A percentile compares a stretch with the other conserved stretches of the same genome.
Conservation (phyloP, 108 stramenopile genomes). For the Discostella pseudostelligera region DNA sequence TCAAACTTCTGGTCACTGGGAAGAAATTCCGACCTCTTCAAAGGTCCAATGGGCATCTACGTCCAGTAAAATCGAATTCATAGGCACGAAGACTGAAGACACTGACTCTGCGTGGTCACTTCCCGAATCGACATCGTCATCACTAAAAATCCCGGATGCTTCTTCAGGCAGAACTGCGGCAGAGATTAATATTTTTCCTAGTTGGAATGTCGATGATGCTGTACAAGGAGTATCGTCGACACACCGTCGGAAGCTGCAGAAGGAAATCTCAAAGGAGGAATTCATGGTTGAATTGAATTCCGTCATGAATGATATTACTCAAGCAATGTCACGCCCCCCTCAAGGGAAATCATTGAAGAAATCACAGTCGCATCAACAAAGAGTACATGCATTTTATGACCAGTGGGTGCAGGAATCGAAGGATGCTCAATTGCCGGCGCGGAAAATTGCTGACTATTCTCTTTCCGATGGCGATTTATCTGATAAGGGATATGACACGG, state of each 20-base stretch:
- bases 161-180: not conserved
- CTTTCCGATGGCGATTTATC: constrained; percentile 17
- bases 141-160: not conserved
- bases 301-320: not conserved
- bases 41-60: not conserved
- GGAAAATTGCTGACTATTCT: not conserved
- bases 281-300: not conserved
- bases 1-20: constrained; percentile 1
- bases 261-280: not conserved
- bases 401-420: not conserved
- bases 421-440: not conserved
- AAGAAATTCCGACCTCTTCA: constrained; percentile 9
- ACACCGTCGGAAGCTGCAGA: not conserved
- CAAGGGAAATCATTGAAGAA: not conserved
- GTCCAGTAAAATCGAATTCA: not conserved
- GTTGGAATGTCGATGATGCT: constrained; percentile 10
- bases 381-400: constrained; percentile 10
- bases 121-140: not conserved
- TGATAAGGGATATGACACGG: constrained; percentile 7
- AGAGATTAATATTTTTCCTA: constrained; percentile 10
- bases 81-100: not conserved
- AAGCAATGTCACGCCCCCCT: not conserved
- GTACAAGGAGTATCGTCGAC: not conserved
- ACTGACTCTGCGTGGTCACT: too few relatives aligned
- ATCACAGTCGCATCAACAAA: constrained; percentile 5